A percentile compares a stretch with the other conserved stretches of the same genome.
These are phyloP conservation scores for Colletotrichum sp. DNA, from an alignment of 2,329 filamentous ascomycete genomes.

Conservation along the genomic window DNA sequence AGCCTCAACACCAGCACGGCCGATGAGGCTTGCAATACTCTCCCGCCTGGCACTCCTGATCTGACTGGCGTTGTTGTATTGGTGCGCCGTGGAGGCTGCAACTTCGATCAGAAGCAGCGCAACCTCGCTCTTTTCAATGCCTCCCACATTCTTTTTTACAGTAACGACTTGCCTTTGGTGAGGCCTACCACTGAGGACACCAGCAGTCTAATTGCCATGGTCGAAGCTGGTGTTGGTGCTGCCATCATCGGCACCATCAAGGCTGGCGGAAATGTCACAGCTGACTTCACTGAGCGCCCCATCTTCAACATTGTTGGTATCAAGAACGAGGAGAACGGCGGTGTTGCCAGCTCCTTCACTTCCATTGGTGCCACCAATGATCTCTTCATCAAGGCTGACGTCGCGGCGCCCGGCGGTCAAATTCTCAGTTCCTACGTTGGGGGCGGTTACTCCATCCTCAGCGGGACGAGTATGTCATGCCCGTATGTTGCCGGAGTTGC, in stretches of 20 bases:
- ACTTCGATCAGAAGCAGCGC: conserved; percentile 37
- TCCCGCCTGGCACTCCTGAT: conserved; percentile 41
- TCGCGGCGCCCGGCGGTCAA: conserved; percentile 42
- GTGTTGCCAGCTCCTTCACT: conserved; percentile 38
- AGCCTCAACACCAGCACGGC: conserved; percentile 23
- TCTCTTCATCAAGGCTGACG: conserved; percentile 41
- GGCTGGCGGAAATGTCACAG: conserved; percentile 20
- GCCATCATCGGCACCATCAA: conserved; percentile 23
- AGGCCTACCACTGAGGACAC: not conserved
- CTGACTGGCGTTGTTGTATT: conserved; percentile 45
- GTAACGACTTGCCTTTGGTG: conserved; percentile 27
- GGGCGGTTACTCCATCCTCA: conserved; percentile 41
- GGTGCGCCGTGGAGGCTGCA: conserved; percentile 44
- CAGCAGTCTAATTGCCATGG: conserved; percentile 16
- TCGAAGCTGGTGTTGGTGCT: conserved; percentile 17
- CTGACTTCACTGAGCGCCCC: conserved; percentile 22
- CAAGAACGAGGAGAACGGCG: conserved; percentile 27
- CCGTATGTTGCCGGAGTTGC: conserved; percentile 47
- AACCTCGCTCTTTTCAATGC: conserved; percentile 43
- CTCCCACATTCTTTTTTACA: conserved; percentile 46
- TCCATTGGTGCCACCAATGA: conserved; percentile 47
- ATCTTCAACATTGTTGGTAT: conserved; percentile 23
- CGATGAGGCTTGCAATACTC: conserved; percentile 42
- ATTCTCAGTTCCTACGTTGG: conserved; percentile 45
- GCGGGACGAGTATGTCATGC: conserved; percentile 53